phyloP scores from a whole-genome alignment of 805 yeast genomes.

The Candida sphagnicola region DNA sequence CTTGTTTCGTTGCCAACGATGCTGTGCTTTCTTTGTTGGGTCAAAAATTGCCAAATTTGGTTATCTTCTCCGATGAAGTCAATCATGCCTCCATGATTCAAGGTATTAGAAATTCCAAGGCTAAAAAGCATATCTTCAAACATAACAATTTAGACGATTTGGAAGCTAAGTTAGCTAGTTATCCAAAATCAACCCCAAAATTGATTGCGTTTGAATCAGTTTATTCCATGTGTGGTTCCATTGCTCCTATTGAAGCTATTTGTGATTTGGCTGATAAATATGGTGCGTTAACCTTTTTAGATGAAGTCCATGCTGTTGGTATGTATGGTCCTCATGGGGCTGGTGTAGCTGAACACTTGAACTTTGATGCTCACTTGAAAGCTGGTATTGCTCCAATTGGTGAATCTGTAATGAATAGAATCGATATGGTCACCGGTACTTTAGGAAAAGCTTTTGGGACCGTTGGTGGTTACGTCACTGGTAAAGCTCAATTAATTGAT shows the following conservation, averaged over 20 bases:
- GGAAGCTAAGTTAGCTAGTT: slow-evolving; percentile 70
- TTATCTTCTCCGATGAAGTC: slow-evolving; percentile 86
- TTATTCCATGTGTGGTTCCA: slow-evolving; percentile 98
- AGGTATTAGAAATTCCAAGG: slow-evolving; percentile 88
- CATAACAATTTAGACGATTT: slow-evolving; percentile 86
- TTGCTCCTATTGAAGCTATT: slow-evolving; percentile 86
- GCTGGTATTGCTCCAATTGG: slow-evolving; percentile 52
- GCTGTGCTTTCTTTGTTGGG: slow-evolving; percentile 90
- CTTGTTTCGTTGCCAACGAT: slow-evolving; percentile 96
- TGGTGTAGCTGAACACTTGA: slow-evolving; percentile 96
- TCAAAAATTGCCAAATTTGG: slow-evolving; percentile 82
- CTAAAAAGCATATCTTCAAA: slow-evolving; percentile 83
- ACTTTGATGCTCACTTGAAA: slow-evolving; percentile 76
- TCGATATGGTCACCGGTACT: slow-evolving; percentile 96
- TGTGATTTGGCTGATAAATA: slow-evolving; percentile 96
- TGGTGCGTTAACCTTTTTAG: slow-evolving; percentile 94
- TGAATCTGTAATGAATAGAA: slow-evolving; percentile 75
- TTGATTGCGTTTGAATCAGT: slow-evolving; percentile 96
- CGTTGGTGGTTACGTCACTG: slow-evolving; percentile 98
- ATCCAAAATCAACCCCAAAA: slow-evolving; percentile 87
- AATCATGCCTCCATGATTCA: slow-evolving; percentile 98
- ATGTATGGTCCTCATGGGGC: slow-evolving; percentile 99
- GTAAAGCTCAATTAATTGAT: slow-evolving; percentile 75
- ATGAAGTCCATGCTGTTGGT: slow-evolving; percentile 99
- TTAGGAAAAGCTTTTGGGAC: slow-evolving; percentile 95